Evolutionary conservation across 768 basidiomycete species (phyloP), one percentile per base, ranked within the genome.

Genomic region (Kwoniella heveanensis): DNA sequence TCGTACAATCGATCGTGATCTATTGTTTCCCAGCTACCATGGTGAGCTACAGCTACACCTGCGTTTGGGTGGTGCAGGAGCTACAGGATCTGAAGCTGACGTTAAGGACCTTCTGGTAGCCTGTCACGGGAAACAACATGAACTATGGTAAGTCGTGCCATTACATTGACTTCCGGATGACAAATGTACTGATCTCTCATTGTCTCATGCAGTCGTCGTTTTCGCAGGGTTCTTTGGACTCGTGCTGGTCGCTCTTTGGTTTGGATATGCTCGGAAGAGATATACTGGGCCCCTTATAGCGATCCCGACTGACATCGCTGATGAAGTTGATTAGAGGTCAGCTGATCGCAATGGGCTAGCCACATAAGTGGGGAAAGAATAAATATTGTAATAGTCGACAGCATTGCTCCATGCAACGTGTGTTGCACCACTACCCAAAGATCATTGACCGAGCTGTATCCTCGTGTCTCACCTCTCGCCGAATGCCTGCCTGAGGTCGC

Each of bases 1-100:
- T 61, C 26, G 36, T 68, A 7, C 53, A 68, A 25, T 36, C 62
- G 21, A 17, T 50, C 27, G 62, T 68, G 5, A 64, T 68, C 12
- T 68, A 64, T 29, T 60, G 63, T 26, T 68, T 68, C 61, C 67
- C 67, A 1, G 67, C 67, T 10, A 47, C 53, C 1, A 48, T 32
- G 49, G 67, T 68, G 44, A 60, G 67, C 60, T 1, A 36, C 2
- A 13, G 30, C 2, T 30, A 22, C 17, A n/a, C n/a, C n/a, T n/a
- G n/a, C n/a, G n/a, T n/a, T n/a, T n/a, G n/a, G n/a, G n/a, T n/a
- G n/a, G n/a, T n/a, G n/a, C n/a, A n/a, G n/a, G n/a, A n/a, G n/a
- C n/a, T n/a, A n/a, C n/a, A n/a, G n/a, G n/a, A n/a, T n/a, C n/a
- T n/a, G n/a, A n/a, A n/a, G n/a, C n/a, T n/a, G n/a, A n/a, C n/a